Evolutionary conservation across 129 eudicot genomes (phyloP), one percentile per base, ranked within the genome.

Genomic region (Scalesia atractyloides): DNA sequence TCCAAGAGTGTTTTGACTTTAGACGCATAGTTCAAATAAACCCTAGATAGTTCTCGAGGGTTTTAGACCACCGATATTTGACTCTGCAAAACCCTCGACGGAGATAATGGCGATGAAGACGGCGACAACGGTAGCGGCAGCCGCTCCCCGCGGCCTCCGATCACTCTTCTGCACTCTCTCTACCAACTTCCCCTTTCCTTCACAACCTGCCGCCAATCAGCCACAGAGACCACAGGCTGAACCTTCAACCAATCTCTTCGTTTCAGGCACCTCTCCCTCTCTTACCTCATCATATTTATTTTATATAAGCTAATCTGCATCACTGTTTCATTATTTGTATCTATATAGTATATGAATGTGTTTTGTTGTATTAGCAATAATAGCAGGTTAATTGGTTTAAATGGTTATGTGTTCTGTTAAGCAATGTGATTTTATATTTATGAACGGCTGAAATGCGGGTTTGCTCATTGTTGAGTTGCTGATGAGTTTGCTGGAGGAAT

Each of bases 191-290:
- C 83, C 89, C 20, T 91, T 88, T 59, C 73, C 73, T 64, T 81
- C 93, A 8, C 86, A 70, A 57, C 5, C 90, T 8, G 20, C 67
- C 19, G 37, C 67, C 19, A 63, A 80, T 54, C 84, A 77, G 24
- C 36, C 92, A 0, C 77, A 84, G 66, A 79, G 81, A 56, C 78
- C 81, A 20, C 84, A 80, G 15, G 91, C 91, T 46, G 96, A 90
- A 9, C 98, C 98, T 59, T 85, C 86, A 6, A 74, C 82, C 76
- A 94, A 94, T 67, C 96, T 94, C 76, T 94, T 94, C 81, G 96
- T 94, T 73, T 94, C 98, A 19, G 98, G 98, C 73, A 69, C 67
- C 70, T 60, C 58, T 51, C 43, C 9, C 10, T 37, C 44, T 39
- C 44, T 39, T 39, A 39, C 12, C 62, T 3, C 10, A 37, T 24